Base-by-base conservation (phyloP, 441 rosid species). In the Erodium trifolium region DNA sequence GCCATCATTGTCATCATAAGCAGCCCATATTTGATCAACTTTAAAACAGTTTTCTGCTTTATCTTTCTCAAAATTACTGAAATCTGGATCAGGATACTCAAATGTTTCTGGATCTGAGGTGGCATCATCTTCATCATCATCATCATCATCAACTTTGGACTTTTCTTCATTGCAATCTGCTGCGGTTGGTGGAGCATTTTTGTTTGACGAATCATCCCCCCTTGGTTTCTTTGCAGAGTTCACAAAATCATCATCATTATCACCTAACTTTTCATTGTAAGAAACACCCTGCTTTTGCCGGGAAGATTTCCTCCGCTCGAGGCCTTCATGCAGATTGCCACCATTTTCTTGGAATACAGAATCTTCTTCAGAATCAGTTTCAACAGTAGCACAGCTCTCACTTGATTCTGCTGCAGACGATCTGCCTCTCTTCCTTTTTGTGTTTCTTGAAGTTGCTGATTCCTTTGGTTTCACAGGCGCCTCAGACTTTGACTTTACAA, bases 1-100 rank as follows among this genome's bases (percentile, higher is more conserved):
- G 74, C 85, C 80, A 73, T 86, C 93, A 53, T 75, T 39, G 41
- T 79, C 14, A 79, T 88, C 90, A 80, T 79, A 78, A 71, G 62
- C 53, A 68, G 90, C 88, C 93, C 93, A 86, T 45, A 86, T 71
- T 72, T 84, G 86, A 74, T 80, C 72, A 70, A 75, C 86, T 74
- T 79, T 68, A 82, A 88, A 79, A 69, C 71, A 69, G 55, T 31
- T 68, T 66, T 49, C 72, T 41, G 60, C 80, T 69, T 75, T 70
- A 18, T 72, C 73, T 73, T 73, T 83, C 17, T 84, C 86, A 68
- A 86, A 84, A 80, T 78, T 81, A 73, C 41, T 76, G 73, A 84
- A 82, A 66, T 86, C 84, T 35, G 86, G 78, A 65, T 81, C 84
- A 73, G 86, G 84, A 71, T 65, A 72, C 34, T 71, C 75, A 4